Percentiles rank a stretch among this genome's conserved stretches.
Conservation (phyloP, 2,329 filamentous ascomycete genomes). For the Metarhizium sp. region DNA sequence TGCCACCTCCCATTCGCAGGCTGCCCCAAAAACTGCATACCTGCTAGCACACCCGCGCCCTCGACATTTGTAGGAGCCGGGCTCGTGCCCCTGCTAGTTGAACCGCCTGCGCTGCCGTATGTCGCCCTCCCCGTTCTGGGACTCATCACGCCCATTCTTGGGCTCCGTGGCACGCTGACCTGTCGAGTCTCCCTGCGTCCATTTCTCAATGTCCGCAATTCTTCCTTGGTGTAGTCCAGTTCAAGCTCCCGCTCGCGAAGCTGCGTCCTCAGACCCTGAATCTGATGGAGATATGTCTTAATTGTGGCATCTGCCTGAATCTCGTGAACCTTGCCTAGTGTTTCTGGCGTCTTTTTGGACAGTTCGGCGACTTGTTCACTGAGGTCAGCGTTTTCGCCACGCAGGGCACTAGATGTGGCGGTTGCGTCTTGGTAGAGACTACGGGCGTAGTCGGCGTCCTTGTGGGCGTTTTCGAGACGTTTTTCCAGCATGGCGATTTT, state of each 20-base stretch:
- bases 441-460: slow-evolving; percentile 47
- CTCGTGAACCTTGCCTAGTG: slow-evolving; percentile 36
- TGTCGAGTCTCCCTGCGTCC: slow-evolving; percentile 46
- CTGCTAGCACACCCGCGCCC: slow-evolving; percentile 16
- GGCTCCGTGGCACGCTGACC: slow-evolving; percentile 47
- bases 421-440: slow-evolving; percentile 51
- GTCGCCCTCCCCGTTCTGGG: slow-evolving; percentile 27
- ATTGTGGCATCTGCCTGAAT: slow-evolving; percentile 30
- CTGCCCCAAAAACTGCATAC: slow-evolving; percentile 30
- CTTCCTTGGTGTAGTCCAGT: slow-evolving; percentile 37
- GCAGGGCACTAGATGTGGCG: slow-evolving; percentile 33
- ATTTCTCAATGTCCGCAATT: slow-evolving; percentile 37
- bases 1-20: slow-evolving; percentile 32
- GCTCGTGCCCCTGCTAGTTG: slow-evolving; percentile 40
- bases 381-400: slow-evolving; percentile 37
- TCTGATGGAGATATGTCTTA: slow-evolving; percentile 25
- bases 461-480: slow-evolving; percentile 30
- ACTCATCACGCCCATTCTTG: slow-evolving; percentile 44
- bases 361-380: slow-evolving; percentile 31
- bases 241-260: slow-evolving; percentile 43
- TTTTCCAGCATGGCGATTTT: slow-evolving; percentile 32
- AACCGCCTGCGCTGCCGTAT: slow-evolving; percentile 19
- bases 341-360: slow-evolving; percentile 31
- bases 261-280: slow-evolving; percentile 30
- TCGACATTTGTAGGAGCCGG: slow-evolving; percentile 28